Conservation (phyloP, 371 early-diverging fungal species). For the Syncephalastrum racemosum region DNA sequence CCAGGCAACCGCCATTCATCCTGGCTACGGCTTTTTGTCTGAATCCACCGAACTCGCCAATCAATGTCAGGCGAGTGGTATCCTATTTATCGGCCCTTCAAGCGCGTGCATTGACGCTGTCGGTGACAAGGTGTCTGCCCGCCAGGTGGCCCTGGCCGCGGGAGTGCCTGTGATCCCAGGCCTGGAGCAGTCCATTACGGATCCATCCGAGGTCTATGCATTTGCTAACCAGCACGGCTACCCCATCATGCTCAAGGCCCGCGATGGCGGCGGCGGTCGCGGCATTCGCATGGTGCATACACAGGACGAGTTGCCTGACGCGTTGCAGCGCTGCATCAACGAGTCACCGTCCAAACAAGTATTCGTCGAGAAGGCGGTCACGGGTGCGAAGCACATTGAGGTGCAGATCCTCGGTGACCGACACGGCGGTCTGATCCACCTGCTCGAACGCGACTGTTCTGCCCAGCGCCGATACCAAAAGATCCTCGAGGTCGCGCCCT, state of each 20-base stretch:
- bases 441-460: conserved; percentile 88
- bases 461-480: conserved; percentile 87
- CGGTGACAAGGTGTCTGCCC: conserved; percentile 86
- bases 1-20: conserved; percentile 64
- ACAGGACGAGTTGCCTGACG: conserved; percentile 19
- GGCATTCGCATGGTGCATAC: conserved; percentile 74
- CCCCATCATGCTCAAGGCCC: conserved; percentile 87
- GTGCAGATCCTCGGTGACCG: conserved; percentile 81
- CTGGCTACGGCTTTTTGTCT: conserved; percentile 90
- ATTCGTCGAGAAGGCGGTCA: conserved; percentile 84
- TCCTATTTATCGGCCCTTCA: conserved; percentile 79
- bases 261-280: conserved; percentile 90
- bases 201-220: conserved; percentile 18
- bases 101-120: conserved; percentile 77
- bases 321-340: conserved; percentile 31
- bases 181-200: conserved; percentile 20
- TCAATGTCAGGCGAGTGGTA: conserved; percentile 55
- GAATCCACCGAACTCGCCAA: conserved; percentile 73
- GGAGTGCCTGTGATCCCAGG: conserved; percentile 40
- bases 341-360: conserved; percentile 43
- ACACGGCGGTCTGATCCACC: conserved; percentile 71
- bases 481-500: conserved; percentile 67
- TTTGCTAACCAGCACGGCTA: conserved; percentile 53
- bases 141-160: conserved; percentile 29
- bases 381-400: conserved; percentile 87